These are phyloP conservation scores for Solanum corneliomulleri DNA, from an alignment of 257 asterid genomes.

Conservation along the genomic window DNA sequence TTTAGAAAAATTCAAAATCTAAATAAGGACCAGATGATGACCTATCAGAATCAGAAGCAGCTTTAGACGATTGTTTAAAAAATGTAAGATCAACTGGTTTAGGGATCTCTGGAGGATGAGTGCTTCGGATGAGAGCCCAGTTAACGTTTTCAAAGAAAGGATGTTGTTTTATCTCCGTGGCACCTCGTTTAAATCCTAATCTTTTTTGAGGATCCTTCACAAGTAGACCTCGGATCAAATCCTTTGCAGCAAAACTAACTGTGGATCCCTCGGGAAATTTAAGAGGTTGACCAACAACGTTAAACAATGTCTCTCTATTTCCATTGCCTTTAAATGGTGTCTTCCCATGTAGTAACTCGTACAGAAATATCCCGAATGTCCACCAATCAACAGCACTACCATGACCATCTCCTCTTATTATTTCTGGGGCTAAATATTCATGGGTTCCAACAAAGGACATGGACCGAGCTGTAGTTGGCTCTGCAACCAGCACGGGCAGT, in stretches of 20 bases:
- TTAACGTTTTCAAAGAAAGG: conserved; percentile 71
- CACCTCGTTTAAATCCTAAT: conserved; percentile 72
- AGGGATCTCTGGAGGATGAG: conserved; percentile 69
- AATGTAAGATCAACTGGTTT: conserved; percentile 48
- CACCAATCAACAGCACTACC: conserved; percentile 99
- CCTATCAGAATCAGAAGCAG: conserved; percentile 43
- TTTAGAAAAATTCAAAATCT: conserved; percentile 78
- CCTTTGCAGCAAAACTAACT: conserved; percentile 69
- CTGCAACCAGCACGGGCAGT: conserved; percentile 63
- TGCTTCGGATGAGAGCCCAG: conserved; percentile 89
- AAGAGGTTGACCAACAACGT: conserved; percentile 72
- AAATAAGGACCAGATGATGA: conserved; percentile 75
- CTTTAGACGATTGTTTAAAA: conserved; percentile 27
- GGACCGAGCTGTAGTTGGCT: conserved; percentile 84
- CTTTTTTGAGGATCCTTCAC: conserved; percentile 79
- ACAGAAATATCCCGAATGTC: conserved; percentile 82
- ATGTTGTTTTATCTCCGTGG: conserved; percentile 81
- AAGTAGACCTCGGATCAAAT: conserved; percentile 73
- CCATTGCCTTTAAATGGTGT: conserved; percentile 81
- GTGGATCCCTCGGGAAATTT: conserved; percentile 57
- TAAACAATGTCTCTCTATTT: conserved; percentile 77
- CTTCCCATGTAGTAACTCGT: conserved; percentile 77
- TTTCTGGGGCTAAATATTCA: conserved; percentile 87
- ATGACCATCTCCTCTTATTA: conserved; percentile 91
- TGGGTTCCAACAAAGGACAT: conserved; percentile 97